Percentiles rank a stretch among this genome's conserved stretches.
These are phyloP conservation scores for Termitomyces sp. DNA, from an alignment of 768 basidiomycete species.

Conservation along the genomic window DNA sequence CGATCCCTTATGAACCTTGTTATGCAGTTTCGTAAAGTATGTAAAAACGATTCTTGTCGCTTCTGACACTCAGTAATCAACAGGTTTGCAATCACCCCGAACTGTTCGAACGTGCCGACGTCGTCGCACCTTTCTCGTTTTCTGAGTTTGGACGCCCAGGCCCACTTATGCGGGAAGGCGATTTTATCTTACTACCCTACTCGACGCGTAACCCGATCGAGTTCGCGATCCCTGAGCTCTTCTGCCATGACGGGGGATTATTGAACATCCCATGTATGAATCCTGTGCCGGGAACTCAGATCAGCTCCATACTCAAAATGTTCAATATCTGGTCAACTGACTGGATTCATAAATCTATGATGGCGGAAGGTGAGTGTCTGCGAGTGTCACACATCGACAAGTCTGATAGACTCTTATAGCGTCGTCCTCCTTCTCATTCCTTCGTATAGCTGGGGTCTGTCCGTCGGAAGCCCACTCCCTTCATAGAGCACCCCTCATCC, in stretches of 20 bases:
- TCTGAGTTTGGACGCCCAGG: conserved; percentile 76
- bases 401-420: conserved; percentile 11
- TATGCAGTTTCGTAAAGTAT: conserved; percentile 98
- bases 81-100: conserved; percentile 98
- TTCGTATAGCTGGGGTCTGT: conserved; percentile 59
- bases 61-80: not conserved
- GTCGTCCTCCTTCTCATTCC: conserved; percentile 71
- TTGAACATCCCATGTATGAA: conserved; percentile 56
- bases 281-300: conserved; percentile 42
- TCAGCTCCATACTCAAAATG: conserved; percentile 53
- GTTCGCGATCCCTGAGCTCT: conserved; percentile 63
- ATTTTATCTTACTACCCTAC: conserved; percentile 76
- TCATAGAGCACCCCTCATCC: conserved; percentile 56
- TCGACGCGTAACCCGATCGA: conserved; percentile 87
- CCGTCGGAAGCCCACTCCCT: conserved; percentile 62
- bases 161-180: conserved; percentile 82
- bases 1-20: conserved; percentile 98
- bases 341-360: conserved; percentile 67
- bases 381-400: not conserved
- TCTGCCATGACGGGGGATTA: conserved; percentile 77
- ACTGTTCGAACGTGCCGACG: conserved; percentile 95
- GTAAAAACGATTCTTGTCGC: conserved; percentile 4
- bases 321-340: conserved; percentile 91
- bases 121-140: conserved; percentile 90
- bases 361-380: conserved; percentile 49